Base-by-base conservation (phyloP, 2,329 filamentous ascomycete species). In the Calonectria hongkongensis region DNA sequence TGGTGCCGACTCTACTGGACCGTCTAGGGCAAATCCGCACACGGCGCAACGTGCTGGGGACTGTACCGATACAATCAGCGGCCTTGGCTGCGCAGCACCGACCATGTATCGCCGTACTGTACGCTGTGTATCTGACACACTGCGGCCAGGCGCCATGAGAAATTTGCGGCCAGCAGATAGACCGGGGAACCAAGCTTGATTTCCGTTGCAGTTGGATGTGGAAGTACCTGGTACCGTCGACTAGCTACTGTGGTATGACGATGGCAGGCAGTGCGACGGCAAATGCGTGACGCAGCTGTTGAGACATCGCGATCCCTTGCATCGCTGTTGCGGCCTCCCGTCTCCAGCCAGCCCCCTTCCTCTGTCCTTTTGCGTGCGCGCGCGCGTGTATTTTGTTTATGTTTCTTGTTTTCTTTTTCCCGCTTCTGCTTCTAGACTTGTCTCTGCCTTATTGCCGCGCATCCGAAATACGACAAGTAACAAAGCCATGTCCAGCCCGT, bases 1-100 rank as follows among this genome's bases (percentile, higher is more conserved):
- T 67, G 64, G 58, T 63, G 28, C 39, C 58, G 62, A 43, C 70
- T 50, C 62, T 63, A 65, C 67, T 72, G 74, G 69, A 33, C 39
- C 47, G 62, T 48, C 50, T 71, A 66, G 62, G 68, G 68, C 68
- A 63, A 36, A 70, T 62, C 67, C 67, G 60, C 58, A 28, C 21
- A 33, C 39, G 45, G 45, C 28, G 39, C 51, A 33, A 67, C 54
- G 54, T 64, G 60, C 50, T 51, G 63, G 21, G 56, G 51, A 60
- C 54, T 60, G 65, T 67, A 58, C 65, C 66, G 36, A 60, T 60
- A 60, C 54, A 60, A 60, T n/a, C 39, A 27, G 25, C 15, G 54
- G 45, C 39, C 54, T 36, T 60, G 54, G 13, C 36, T 16, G 2
- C 16, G 54, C 54, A 21, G 45, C 54, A n/a, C 43, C 66, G 30